Base-by-base conservation (phyloP, 192 early-diverging fungal genomes). In the Entomortierella lignicola region DNA sequence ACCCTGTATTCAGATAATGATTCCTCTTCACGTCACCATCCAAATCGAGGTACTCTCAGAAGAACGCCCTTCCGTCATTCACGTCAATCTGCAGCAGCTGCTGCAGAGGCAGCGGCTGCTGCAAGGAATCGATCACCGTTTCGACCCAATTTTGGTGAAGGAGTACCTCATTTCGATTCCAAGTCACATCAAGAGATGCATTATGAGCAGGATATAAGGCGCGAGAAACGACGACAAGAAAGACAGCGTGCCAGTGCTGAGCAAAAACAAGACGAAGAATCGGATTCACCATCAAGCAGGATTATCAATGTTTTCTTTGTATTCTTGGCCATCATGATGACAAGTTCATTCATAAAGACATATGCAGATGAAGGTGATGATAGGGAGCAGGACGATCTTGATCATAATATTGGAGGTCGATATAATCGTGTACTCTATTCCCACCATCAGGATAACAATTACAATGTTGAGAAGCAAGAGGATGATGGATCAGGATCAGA, bases 101-200 rank as follows among this genome's bases (percentile, higher is more conserved):
- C 66, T 15, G 67, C 61, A 4, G 75, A 53, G 21, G 75, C 75
- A 30, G 39, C 50, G 1, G 66, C 74, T 12, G 59, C 56, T 17
- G 74, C 74, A 20, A 60, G 42, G 21, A 60, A 39, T 0, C 66
- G 65, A 48, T 18, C 15, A 17, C 64, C 58, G 2, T 77, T 60
- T 34, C 53, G 66, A 51, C 52, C 50, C 10, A 55, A 48, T 15
- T 21, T 43, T 39, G 41, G 50, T 18, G 12, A n/a, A 7, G 30
- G 44, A 17, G 68, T 59, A 4, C 55, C 74, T 10, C 66, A 69
- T 29, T 79, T 79, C 21, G 75, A 79, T 29, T 63, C 75, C 5
- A 79, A 79, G 42, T 66, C 75, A 11, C 75, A 79, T 30, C 75
- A 79, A 26, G 67, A 79, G 42, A 79, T 79, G 75, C 75, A 79